Evolutionary conservation across 768 basidiomycete genomes (phyloP).

Genomic region (Pleurotus platypus): DNA sequence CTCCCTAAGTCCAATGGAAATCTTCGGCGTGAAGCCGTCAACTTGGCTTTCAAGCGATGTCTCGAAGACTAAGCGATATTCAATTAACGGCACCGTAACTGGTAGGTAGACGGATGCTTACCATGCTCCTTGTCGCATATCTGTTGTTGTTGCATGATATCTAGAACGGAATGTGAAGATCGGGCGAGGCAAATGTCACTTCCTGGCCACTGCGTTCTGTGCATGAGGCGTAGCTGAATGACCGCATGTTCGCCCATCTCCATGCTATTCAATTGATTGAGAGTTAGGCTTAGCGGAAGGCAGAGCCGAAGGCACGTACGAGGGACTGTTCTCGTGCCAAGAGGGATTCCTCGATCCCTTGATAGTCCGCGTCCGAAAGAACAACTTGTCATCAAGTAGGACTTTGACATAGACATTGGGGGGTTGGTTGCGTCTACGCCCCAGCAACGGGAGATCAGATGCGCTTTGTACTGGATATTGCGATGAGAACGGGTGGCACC

Average conservation of each 20-base stretch:
- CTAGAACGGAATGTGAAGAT: not conserved
- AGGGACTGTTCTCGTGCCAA: slow-evolving; percentile 4
- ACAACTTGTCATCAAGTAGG: not conserved
- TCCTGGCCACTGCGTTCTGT: not conserved
- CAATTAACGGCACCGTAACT: not conserved
- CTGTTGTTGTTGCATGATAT: not conserved
- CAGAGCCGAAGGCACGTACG: not conserved
- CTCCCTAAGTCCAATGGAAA: not conserved
- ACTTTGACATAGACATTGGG: not conserved
- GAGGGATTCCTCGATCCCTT: not conserved
- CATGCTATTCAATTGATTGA: not conserved
- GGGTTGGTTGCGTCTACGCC: not conserved
- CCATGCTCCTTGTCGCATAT: slow-evolving; percentile 4
- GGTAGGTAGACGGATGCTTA: not conserved
- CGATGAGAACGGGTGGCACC: not conserved
- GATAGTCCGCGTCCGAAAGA: not conserved
- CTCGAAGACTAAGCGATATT: not conserved
- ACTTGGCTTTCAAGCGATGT: not conserved
- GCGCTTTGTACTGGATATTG: not conserved
- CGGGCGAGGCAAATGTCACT: not conserved
- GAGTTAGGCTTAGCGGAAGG: not conserved
- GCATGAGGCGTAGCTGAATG: not conserved
- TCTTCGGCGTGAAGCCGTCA: not conserved
- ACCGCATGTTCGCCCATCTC: too few relatives aligned
- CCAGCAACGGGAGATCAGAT: not conserved